These are phyloP conservation scores for Triangularia verruculosa DNA, from an alignment of 2,329 filamentous ascomycete genomes.

Conservation along the genomic window DNA sequence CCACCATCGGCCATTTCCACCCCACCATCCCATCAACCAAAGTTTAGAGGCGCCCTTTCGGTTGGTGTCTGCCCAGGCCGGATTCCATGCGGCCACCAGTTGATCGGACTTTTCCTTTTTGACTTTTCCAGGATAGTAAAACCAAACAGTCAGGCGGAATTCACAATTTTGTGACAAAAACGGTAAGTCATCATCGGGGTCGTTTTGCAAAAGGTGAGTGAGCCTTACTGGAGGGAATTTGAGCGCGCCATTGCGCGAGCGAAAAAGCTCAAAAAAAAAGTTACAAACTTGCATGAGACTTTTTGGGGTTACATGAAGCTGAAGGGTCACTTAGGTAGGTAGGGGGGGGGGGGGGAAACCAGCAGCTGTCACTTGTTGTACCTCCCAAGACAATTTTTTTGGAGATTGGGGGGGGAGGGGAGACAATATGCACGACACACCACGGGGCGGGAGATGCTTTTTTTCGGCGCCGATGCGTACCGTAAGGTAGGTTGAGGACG, in stretches of 20 bases:
- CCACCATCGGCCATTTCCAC: background rate
- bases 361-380: background rate
- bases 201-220: background rate
- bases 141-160: background rate
- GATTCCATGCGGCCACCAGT: background rate
- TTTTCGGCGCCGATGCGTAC: background rate
- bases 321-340: background rate
- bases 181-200: background rate
- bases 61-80: background rate
- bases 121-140: background rate
- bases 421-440: background rate
- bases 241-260: background rate
- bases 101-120: background rate
- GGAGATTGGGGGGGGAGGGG: too few species aligned
- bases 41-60: background rate
- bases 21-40: background rate
- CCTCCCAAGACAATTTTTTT: background rate
- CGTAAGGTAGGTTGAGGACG: background rate
- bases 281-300: background rate
- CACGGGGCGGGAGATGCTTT: background rate
- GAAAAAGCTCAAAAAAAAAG: background rate
- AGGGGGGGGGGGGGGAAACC: background rate
- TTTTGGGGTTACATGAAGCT: too few species aligned
- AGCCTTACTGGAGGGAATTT: background rate
- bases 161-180: background rate